Percentiles rank a stretch among this genome's conserved stretches.
These are phyloP conservation scores for Backusella westeae DNA, from an alignment of 192 early-diverging fungal genomes.

Conservation along the genomic window DNA sequence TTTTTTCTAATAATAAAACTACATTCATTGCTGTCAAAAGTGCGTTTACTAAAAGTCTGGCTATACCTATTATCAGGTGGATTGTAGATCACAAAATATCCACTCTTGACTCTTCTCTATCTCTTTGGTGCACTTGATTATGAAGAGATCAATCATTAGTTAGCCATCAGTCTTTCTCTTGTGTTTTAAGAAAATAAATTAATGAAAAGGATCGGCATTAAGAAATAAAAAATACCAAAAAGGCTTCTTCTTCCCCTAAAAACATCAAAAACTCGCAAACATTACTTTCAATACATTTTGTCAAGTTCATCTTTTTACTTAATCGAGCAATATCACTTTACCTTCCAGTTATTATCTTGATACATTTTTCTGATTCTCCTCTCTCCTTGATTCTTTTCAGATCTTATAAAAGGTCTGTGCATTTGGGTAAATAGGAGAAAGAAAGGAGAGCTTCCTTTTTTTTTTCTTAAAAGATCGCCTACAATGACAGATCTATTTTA, in stretches of 20 bases:
- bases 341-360: background rate
- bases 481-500: background rate
- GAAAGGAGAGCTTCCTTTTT: background rate
- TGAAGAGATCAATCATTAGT: background rate
- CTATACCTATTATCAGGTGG: background rate
- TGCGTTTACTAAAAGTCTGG: no score
- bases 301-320: background rate
- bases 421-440: background rate
- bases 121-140: background rate
- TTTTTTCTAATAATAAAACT: background rate
- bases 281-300: background rate
- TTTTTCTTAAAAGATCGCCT: background rate
- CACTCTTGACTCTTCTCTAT: background rate
- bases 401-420: background rate
- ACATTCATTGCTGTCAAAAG: background rate
- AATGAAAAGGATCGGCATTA: background rate
- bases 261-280: no score
- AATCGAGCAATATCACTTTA: background rate
- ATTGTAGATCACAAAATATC: background rate
- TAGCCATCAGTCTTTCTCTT: background rate
- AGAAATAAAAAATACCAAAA: background rate
- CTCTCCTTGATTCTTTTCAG: background rate
- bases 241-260: background rate
- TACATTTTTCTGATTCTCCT: background rate
- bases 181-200: background rate